Evolutionary conservation across 2,329 filamentous ascomycete species (phyloP), one percentile per base, ranked within the genome.

Genomic region (Aotearoamyces nothofagi): DNA sequence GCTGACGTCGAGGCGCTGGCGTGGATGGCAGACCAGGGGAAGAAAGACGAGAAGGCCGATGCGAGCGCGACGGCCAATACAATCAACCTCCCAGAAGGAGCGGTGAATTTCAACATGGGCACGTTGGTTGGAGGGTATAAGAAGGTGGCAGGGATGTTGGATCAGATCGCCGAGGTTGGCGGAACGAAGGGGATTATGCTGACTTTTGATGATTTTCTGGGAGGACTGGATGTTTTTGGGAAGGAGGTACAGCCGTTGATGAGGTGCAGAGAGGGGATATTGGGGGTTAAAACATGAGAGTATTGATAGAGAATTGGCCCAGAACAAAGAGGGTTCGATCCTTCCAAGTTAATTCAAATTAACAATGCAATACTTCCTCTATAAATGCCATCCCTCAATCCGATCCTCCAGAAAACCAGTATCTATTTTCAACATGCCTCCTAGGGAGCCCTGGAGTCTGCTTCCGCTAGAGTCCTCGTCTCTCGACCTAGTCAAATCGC

Each of bases 171-270:
- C 2, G 36, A 36, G 10, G 39, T 48, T 8, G 38, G 40, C 9
- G 47, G 46, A 3, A 50, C 44, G n/a, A 47, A 50, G 37, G 47
- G 47, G 6, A 47, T 51, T 16, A 51, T 49, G 49, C 37, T 51
- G 26, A 41, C 39, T 3, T 50, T 51, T 32, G 48, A 50, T 33
- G 48, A 51, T 24, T 51, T 46, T 32, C 29, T 50, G 24, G 17
- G 36, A 17, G 48, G 46, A 1, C 25, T 50, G 20, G 45, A 50
- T 7, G 39, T 39, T 4, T 51, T 51, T 30, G 48, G 47, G 5
- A 37, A 44, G 35, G 45, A 45, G 33, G 44, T 52, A 25, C 47
- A 52, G 31, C 47, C 49, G 17, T 30, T 51, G 32, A 50, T 52
- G 48, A 50, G 50, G 44, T 44, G 43, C n/a, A n/a, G n/a, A n/a